Conservation (phyloP, 2,329 filamentous ascomycete genomes). For the Tetracladium maxilliforme region DNA sequence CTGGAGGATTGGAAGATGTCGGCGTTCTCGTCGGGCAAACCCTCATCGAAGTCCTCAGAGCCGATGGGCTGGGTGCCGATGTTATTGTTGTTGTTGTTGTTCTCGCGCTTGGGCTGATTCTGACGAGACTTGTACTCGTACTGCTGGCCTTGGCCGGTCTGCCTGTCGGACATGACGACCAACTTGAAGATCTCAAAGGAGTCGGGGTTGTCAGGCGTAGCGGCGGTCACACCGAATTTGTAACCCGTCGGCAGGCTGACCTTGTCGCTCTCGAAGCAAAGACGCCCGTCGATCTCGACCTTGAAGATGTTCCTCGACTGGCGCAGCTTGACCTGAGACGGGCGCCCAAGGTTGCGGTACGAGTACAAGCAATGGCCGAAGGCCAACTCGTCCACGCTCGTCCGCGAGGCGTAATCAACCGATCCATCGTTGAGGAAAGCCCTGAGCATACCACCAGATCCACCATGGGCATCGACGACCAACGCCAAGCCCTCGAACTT, state of each 20-base stretch:
- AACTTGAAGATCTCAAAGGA: slow-evolving; percentile 91
- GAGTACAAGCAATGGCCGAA: slow-evolving; percentile 87
- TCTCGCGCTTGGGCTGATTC: slow-evolving; percentile 12
- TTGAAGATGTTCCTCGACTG: slow-evolving; percentile 52
- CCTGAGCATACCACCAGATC: slow-evolving; percentile 64
- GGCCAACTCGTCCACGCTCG: slow-evolving; percentile 67
- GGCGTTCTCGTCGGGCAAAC: slow-evolving; percentile 30
- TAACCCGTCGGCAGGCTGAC: slow-evolving; percentile 69
- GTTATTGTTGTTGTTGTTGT: slow-evolving; percentile 9
- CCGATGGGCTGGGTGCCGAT: slow-evolving; percentile 9
- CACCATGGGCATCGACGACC: slow-evolving; percentile 72
- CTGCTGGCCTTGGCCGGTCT: slow-evolving; percentile 14
- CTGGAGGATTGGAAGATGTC: slow-evolving; percentile 31
- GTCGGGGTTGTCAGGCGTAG: slow-evolving; percentile 81
- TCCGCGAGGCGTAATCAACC: slow-evolving; percentile 62
- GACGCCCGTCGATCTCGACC: slow-evolving; percentile 64
- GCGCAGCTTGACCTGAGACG: slow-evolving; percentile 62
- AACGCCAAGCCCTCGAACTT: slow-evolving; percentile 85
- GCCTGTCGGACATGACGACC: slow-evolving; percentile 47
- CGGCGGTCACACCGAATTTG: slow-evolving; percentile 74
- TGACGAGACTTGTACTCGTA: slow-evolving; percentile 8
- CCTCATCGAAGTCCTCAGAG: slow-evolving; percentile 20
- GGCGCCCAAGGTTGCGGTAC: slow-evolving; percentile 83
- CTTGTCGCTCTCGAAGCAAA: slow-evolving; percentile 75
- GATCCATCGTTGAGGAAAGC: slow-evolving; percentile 90